Percentiles rank a stretch among this genome's conserved stretches.
These are phyloP conservation scores for Arctium lappa DNA, from an alignment of 129 eudicot genomes.

Conservation along the genomic window DNA sequence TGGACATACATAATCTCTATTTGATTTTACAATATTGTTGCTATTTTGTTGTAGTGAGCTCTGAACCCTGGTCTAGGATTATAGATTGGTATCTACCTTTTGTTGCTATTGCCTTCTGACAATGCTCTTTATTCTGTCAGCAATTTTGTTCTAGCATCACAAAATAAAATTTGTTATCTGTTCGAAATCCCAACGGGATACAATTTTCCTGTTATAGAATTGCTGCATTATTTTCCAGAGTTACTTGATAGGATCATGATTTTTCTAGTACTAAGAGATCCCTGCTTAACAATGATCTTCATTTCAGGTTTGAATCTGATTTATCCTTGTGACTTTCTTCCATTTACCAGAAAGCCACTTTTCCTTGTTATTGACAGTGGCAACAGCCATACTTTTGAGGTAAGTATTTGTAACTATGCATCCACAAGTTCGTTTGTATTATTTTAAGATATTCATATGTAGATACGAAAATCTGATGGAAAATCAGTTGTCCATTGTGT, in stretches of 20 bases:
- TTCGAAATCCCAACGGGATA: not conserved
- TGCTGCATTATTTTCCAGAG: not conserved
- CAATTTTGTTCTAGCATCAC: not conserved
- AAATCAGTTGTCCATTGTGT: not conserved
- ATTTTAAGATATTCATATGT: not conserved
- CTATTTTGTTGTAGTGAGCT: not conserved
- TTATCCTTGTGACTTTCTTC: conserved; percentile 87
- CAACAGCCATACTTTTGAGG: conserved; percentile 74
- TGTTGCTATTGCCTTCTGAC: not conserved
- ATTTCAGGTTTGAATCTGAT: conserved; percentile 74
- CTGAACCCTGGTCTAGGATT: not conserved
- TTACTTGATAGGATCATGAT: not conserved
- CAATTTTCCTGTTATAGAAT: not conserved
- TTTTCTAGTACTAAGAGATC: not conserved
- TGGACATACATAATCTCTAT: not conserved
- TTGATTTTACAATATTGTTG: not conserved
- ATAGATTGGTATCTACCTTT: not conserved
- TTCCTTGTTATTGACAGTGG: conserved; percentile 82
- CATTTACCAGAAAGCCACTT: conserved; percentile 92
- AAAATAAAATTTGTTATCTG: not conserved
- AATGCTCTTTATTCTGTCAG: not conserved
- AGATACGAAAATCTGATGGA: conserved; percentile 10
- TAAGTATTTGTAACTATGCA: conserved; percentile 33
- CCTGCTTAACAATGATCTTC: conserved; percentile 12
- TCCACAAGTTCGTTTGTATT: not conserved